These are phyloP conservation scores for Saccharum officinarum DNA, from an alignment of 176 grass and related monocot genomes.

Conservation along the genomic window DNA sequence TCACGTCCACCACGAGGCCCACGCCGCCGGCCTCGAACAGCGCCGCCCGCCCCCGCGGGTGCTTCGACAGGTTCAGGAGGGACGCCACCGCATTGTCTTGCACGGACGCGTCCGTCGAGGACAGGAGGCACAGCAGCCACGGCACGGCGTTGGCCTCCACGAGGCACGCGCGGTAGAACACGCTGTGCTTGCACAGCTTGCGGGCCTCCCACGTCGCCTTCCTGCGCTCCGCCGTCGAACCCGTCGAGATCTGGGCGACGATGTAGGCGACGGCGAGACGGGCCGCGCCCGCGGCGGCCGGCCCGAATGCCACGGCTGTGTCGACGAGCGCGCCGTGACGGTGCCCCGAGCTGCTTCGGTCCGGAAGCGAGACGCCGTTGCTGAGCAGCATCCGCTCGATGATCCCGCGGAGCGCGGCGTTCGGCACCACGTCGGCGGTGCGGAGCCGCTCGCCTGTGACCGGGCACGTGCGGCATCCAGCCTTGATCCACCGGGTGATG, in stretches of 20 bases:
- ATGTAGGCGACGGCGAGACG: slow-evolving; percentile 45
- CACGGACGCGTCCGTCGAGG: slow-evolving; percentile 53
- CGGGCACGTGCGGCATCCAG: slow-evolving; percentile 62
- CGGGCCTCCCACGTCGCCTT: slow-evolving; percentile 78
- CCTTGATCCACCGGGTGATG: slow-evolving; percentile 74
- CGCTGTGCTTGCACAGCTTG: slow-evolving; percentile 66
- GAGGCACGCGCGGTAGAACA: slow-evolving; percentile 61
- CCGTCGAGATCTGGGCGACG: slow-evolving; percentile 47
- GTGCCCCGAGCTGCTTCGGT: slow-evolving; percentile 19
- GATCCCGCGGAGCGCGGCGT: slow-evolving; percentile 53
- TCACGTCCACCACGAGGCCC: slow-evolving; percentile 68
- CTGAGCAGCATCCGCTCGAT: slow-evolving; percentile 49
- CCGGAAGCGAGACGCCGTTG: slow-evolving; percentile 50
- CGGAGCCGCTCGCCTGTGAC: slow-evolving; percentile 72
- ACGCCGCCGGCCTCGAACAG: slow-evolving; percentile 64
- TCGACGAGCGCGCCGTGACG: slow-evolving; percentile 33
- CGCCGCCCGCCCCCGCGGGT: slow-evolving; percentile 50
- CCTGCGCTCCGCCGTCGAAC: slow-evolving; percentile 41
- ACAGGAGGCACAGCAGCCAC: slow-evolving; percentile 72
- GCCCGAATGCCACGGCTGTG: slow-evolving; percentile 23
- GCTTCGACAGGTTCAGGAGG: slow-evolving; percentile 78
- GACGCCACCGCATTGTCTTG: slow-evolving; percentile 72
- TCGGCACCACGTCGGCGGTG: slow-evolving; percentile 61
- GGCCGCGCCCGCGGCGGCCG: slow-evolving; percentile 40
- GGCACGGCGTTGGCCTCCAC: slow-evolving; percentile 70